Evolutionary conservation across 2,329 filamentous ascomycete species (phyloP).

Genomic region (Keithomyces neogunnii): DNA sequence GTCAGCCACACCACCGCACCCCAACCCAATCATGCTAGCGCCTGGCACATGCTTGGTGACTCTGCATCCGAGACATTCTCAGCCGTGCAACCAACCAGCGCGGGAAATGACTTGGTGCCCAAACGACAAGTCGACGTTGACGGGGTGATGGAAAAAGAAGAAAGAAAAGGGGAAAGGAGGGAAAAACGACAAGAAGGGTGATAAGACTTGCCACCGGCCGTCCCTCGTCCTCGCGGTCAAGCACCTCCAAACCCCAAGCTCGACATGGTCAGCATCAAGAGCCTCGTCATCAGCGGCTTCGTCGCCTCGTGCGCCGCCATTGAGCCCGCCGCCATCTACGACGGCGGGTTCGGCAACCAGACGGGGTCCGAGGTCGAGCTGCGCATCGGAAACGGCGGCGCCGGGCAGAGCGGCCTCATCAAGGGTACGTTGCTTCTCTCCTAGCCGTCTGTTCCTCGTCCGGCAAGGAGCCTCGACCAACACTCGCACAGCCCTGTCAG

Average conservation of each 20-base stretch:
- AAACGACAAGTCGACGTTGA: no score
- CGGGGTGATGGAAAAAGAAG: no score
- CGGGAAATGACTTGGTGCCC: no score
- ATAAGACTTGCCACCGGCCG: background rate
- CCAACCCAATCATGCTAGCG: no score
- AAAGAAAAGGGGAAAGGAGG: no score
- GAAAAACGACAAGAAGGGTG: no score
- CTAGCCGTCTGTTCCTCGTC: no score
- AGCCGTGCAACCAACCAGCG: no score
- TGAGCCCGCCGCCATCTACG: conserved; percentile 13
- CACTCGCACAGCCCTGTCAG: conserved; percentile 13
- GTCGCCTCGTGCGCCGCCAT: conserved; percentile 3
- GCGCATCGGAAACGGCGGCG: conserved; percentile 27
- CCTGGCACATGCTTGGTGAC: no score
- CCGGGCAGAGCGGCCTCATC: conserved; percentile 27
- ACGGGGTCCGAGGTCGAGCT: conserved; percentile 10
- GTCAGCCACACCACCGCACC: no score
- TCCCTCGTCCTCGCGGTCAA: background rate
- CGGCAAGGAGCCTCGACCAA: background rate
- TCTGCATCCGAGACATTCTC: no score
- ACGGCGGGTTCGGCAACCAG: conserved; percentile 11
- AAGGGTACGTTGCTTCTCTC: conserved; percentile 15
- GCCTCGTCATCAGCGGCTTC: background rate
- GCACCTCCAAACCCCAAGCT: background rate
- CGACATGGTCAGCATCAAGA: background rate